These are phyloP conservation scores for Ilex aquifolium DNA, from an alignment of 257 asterid genomes.

Conservation along the genomic window DNA sequence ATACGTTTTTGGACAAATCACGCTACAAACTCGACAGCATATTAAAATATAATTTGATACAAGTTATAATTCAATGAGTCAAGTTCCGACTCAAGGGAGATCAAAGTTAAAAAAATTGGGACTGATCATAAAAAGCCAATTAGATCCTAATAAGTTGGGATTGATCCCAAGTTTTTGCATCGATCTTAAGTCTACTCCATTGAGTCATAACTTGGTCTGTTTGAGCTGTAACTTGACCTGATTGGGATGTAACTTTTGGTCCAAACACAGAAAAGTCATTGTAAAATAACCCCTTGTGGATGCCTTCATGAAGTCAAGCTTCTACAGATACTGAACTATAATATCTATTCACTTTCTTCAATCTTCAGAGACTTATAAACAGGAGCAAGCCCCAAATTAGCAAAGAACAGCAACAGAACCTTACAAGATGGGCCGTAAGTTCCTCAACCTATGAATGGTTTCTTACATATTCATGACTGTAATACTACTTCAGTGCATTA, in stretches of 20 bases:
- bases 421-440: slow-evolving; percentile 98
- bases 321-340: neutral
- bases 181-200: too few relatives aligned
- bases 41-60: too few relatives aligned
- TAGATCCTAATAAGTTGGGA: too few relatives aligned
- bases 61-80: too few relatives aligned
- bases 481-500: neutral
- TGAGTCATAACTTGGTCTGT: too few relatives aligned
- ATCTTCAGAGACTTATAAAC: slow-evolving; percentile 79
- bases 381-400: slow-evolving; percentile 78
- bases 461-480: neutral
- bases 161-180: too few relatives aligned
- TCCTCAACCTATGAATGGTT: neutral
- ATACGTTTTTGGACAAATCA: neutral
- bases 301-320: too few relatives aligned
- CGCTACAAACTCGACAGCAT: too few relatives aligned
- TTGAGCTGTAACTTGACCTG: too few relatives aligned
- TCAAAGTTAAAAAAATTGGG: too few relatives aligned
- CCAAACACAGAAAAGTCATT: neutral
- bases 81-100: too few relatives aligned
- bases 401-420: slow-evolving; percentile 93
- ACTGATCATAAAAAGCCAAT: too few relatives aligned
- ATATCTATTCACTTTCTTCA: slow-evolving; percentile 4
- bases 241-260: neutral
- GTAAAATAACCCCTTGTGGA: neutral